Evolutionary conservation across 1,284 basidiomycete genomes (phyloP).

Genomic region (Mycosarcoma maydis): DNA sequence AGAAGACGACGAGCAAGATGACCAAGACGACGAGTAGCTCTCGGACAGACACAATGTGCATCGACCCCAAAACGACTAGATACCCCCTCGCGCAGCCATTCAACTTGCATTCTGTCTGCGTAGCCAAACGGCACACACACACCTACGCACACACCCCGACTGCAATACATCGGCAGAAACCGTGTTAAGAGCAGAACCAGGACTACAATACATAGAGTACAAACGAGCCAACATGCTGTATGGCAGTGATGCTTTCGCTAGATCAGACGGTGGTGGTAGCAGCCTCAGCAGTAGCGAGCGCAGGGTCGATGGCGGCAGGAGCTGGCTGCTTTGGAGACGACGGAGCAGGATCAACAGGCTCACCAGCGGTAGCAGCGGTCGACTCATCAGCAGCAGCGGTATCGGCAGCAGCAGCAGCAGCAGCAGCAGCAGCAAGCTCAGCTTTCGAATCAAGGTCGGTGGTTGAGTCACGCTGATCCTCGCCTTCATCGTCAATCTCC

Average conservation of each 20-base stretch:
- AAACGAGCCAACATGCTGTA: too few relatives aligned
- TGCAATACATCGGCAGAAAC: too few relatives aligned
- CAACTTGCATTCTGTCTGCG: too few relatives aligned
- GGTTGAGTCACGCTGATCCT: constrained; percentile 24
- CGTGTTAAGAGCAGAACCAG: too few relatives aligned
- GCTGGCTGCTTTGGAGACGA: not conserved
- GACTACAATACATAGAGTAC: constrained; percentile 32
- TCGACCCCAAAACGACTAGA: too few relatives aligned
- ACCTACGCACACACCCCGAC: too few relatives aligned
- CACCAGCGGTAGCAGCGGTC: not conserved
- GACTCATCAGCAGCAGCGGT: not conserved
- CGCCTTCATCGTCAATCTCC: constrained; percentile 42
- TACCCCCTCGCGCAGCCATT: too few relatives aligned
- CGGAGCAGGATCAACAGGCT: not conserved
- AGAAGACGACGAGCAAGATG: constrained; percentile 12
- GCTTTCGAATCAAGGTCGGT: too few relatives aligned
- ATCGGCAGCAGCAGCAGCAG: not conserved
- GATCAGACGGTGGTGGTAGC: constrained; percentile 12
- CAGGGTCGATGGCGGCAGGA: constrained; percentile 30
- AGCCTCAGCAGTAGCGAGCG: constrained; percentile 5
- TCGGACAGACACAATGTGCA: too few relatives aligned
- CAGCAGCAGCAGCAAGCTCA: not conserved
- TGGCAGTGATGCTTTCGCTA: too few relatives aligned
- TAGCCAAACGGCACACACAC: not conserved
- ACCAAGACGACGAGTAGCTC: constrained; percentile 15